A percentile compares a stretch with the other conserved stretches of the same genome.
phyloP scores from a whole-genome alignment of 306 rosid species.

The Macrotyloma uniflorum region DNA sequence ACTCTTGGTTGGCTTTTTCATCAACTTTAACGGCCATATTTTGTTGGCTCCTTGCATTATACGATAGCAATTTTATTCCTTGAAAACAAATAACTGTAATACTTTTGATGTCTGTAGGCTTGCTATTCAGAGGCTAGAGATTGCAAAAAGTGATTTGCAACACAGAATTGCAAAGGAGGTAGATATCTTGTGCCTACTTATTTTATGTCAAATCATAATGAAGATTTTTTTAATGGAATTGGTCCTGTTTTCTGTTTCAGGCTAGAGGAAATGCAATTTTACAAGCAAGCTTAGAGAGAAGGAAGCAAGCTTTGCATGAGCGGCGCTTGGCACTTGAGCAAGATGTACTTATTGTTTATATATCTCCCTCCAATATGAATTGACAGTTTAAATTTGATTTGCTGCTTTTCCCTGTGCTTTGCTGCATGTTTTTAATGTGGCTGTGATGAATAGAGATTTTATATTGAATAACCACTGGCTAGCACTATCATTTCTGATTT shows the following conservation, averaged over 20 bases:
- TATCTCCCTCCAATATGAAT: constrained; percentile 5
- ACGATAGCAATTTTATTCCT: background rate
- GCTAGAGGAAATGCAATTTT: constrained; percentile 98
- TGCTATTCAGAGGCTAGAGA: constrained; percentile 95
- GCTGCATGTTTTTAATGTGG: constrained; percentile 10
- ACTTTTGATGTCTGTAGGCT: constrained; percentile 57
- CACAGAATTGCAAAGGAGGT: constrained; percentile 99
- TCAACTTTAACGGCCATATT: constrained; percentile 2
- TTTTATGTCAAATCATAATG: constrained; percentile 22
- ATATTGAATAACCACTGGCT: no score
- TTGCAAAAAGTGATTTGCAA: constrained; percentile 90
- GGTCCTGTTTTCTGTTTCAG: constrained; percentile 48
- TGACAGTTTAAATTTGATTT: constrained; percentile 12
- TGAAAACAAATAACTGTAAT: background rate
- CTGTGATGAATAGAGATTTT: no score
- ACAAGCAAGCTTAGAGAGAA: constrained; percentile 99
- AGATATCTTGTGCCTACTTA: constrained; percentile 28
- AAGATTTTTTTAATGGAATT: constrained; percentile 33
- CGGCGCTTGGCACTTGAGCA: constrained; percentile 98
- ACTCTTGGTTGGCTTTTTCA: background rate
- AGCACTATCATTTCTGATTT: background rate
- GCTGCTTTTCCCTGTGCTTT: background rate
- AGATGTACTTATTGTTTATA: constrained; percentile 64
- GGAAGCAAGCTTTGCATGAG: constrained; percentile 99
- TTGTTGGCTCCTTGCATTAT: constrained; percentile 3